Evolutionary conservation across 495 filamentous ascomycete species (phyloP).

Genomic region (Hyaloscypha hepaticicola): DNA sequence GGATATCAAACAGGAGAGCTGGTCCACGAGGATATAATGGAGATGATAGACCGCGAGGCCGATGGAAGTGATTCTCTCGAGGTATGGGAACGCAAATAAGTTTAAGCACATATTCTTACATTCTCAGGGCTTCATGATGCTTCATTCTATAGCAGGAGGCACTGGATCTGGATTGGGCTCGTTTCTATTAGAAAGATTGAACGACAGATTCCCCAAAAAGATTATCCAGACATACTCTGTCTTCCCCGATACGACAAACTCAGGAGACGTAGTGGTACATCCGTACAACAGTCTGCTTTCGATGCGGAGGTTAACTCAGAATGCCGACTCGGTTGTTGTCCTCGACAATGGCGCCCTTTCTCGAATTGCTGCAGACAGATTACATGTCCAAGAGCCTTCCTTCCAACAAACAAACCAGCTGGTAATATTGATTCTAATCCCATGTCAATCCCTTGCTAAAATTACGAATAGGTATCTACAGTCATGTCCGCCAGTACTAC

Average conservation of each 20-base stretch:
- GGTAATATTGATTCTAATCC: constrained; percentile 41
- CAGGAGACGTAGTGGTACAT: constrained; percentile 90
- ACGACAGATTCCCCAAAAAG: constrained; percentile 98
- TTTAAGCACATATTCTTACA: constrained; percentile 2
- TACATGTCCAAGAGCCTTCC: constrained; percentile 91
- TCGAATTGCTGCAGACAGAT: constrained; percentile 87
- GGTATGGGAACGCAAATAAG: constrained; percentile 43
- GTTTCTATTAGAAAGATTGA: constrained; percentile 92
- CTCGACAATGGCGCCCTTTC: constrained; percentile 94
- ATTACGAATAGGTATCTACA: constrained; percentile 65
- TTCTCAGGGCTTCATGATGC: constrained; percentile 86
- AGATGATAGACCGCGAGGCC: constrained; percentile 98
- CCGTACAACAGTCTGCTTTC: constrained; percentile 96
- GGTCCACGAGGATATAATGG: constrained; percentile 95
- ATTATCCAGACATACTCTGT: constrained; percentile 99
- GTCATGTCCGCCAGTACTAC: constrained; percentile 99
- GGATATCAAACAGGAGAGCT: constrained; percentile 89
- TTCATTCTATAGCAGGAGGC: constrained; percentile 96
- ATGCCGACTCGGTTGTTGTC: constrained; percentile 98
- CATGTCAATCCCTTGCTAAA: neutral
- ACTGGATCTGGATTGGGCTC: constrained; percentile 93
- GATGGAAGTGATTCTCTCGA: constrained; percentile 97
- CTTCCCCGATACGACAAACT: constrained; percentile 85
- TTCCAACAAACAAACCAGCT: constrained; percentile 98
- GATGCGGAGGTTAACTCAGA: constrained; percentile 87